Conservation (phyloP, 2,329 filamentous ascomycete species). For the Fusarium subglutinans region DNA sequence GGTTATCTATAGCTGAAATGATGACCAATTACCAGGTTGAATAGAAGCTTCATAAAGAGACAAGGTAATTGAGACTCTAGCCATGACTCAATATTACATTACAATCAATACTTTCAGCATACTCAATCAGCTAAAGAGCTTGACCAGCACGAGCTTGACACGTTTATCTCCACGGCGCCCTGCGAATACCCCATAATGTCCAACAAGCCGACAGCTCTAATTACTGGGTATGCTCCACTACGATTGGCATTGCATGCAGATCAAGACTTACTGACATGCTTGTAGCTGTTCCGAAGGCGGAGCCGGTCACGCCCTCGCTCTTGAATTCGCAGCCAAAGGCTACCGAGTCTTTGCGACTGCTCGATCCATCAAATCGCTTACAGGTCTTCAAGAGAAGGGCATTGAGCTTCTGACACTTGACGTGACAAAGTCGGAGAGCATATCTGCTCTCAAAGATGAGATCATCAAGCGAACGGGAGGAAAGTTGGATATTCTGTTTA, state of each 20-base stretch:
- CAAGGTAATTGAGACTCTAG: not conserved
- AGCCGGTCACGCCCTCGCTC: slow-evolving; percentile 5
- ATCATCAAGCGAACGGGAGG: not conserved
- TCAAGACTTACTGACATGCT: rapidly evolving
- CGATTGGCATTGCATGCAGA: not conserved
- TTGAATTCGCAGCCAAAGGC: slow-evolving; percentile 1
- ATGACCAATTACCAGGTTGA: not conserved
- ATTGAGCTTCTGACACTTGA: slow-evolving; percentile 9
- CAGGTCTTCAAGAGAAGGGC: not conserved
- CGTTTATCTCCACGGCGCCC: no score
- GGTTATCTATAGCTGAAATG: not conserved
- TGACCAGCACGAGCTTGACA: not conserved
- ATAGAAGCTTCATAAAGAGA: rapidly evolving
- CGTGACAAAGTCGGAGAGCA: not conserved
- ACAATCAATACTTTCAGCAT: not conserved
- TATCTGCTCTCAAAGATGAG: not conserved
- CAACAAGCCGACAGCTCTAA: not conserved
- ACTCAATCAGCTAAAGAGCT: rapidly evolving
- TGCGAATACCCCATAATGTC: not conserved
- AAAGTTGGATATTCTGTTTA: not conserved
- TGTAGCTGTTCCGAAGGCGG: slow-evolving; percentile 5
- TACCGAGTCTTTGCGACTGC: slow-evolving; percentile 18
- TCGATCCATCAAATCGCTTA: not conserved
- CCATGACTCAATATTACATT: not conserved
- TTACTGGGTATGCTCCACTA: not conserved